Base-by-base conservation (phyloP, 2,329 filamentous ascomycete species). In the Colletotrichum sansevieriae region DNA sequence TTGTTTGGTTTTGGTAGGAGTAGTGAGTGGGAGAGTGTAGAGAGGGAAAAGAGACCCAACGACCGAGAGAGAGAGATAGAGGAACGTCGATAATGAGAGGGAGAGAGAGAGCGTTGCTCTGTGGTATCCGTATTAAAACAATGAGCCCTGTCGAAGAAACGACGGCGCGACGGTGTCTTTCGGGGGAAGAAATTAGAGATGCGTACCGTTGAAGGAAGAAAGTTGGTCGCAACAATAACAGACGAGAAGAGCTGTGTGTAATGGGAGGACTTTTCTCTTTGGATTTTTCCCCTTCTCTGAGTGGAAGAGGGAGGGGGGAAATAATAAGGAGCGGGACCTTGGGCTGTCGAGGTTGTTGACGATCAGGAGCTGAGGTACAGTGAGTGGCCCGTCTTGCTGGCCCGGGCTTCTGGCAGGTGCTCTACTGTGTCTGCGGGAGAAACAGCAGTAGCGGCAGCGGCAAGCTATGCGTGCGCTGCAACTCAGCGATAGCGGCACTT, bases 11-110 rank as follows among this genome's bases (percentile, higher is more conserved):
- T 57, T 46, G 66, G 74, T 61, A 46, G 29, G 29, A 59, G 46
- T 51, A 49, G 61, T 61, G 65, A 44, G 56, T 65, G 72, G 70
- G 67, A 70, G 72, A 76, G 65, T 29, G 47, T 9, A 37, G 43
- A 25, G 49, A 41, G n/a, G 4, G 58, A 63, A 64, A 71, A 72
- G 71, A 71, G 57, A 62, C 47, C 47, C 46, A 62, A 62, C 35
- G 41, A 22, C 63, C 10, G 35, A 37, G 41, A 33, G 33, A n/a
- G 41, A 33, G 56, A 25, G 11, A 44, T 22, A 41, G 13, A 10
- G 22, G 29, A 33, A 33, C n/a, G 29, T 52, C 25, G 22, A n/a
- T 18, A 20, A 44, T 44, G 62, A 33, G 35, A 56, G 60, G 25
- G 9, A 22, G 41, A 15, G 22, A 55, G 56, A 46, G 57, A 44